Base-by-base conservation (phyloP, 202 grass and related monocot genomes). In the Zizania palustris region DNA sequence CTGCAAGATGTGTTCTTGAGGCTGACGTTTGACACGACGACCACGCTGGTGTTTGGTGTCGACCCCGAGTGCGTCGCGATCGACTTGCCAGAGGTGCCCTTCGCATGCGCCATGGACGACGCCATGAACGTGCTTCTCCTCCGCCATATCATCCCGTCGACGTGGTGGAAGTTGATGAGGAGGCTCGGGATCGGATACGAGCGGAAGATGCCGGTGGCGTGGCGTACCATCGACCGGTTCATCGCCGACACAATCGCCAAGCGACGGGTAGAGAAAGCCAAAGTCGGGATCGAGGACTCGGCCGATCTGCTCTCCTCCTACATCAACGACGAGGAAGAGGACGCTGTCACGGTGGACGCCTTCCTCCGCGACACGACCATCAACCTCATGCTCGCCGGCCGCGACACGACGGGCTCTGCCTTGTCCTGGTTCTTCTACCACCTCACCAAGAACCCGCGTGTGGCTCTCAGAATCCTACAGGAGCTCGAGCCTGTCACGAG, bases 341-440 rank as follows among this genome's bases (percentile, higher is more conserved):
- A 48, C 9, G 53, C 59, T 0, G 66, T 38, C 7, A 63, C 56
- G 10, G 68, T 86, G 3, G 73, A 92, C 67, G 73, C 81, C 51
- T 86, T 86, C 61, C 85, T 96, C 46, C 83, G 87, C 44, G 93
- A 96, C 79, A 96, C 90, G 11, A 86, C 87, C 18, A 65, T 96
- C 9, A 96, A 84, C 64, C 83, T 92, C 16, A 90, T 92, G 89
- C 79, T 96, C 11, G 93, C 90, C 19, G 93, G 93, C 6, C 87
- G 93, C 11, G 93, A 96, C 79, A 96, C 90, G 6, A 92, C 87
- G 28, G 93, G 90, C 5, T 89, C 87, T 4, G 93, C 79, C 34
- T 82, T 96, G 5, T 90, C 93, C 5, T 96, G 90, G 93, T 96
- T 96, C 71, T 86, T 96, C 83, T 90, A 91, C 85, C 71, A 84